Conservation (phyloP, 2,329 filamentous ascomycete genomes). For the Fusarium euwallaceae region DNA sequence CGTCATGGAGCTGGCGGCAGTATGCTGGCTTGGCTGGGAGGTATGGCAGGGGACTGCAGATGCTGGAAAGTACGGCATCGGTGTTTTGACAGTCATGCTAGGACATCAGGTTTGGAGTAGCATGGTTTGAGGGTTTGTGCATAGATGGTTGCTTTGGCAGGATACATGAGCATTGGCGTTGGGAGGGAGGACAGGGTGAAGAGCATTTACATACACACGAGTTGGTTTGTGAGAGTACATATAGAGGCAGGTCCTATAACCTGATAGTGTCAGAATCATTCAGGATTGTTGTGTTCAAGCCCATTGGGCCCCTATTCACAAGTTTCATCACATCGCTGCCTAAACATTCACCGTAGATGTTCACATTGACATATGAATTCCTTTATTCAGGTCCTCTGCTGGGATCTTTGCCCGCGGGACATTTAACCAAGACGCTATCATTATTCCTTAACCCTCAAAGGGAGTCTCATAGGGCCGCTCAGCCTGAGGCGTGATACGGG, state of each 20-base stretch:
- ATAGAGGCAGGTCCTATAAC: background rate
- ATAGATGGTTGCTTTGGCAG: constrained; percentile 7
- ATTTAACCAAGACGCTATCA: background rate
- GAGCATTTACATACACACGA: constrained; percentile 4
- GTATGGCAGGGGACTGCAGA: constrained; percentile 46
- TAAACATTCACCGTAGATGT: background rate
- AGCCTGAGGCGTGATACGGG: constrained; percentile 85
- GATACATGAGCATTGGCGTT: constrained; percentile 30
- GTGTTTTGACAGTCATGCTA: constrained; percentile 49
- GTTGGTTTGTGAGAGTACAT: background rate
- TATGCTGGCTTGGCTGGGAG: constrained; percentile 53
- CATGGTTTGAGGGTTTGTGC: constrained; percentile 22
- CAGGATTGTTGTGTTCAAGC: background rate
- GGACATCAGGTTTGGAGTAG: constrained; percentile 49
- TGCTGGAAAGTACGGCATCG: constrained; percentile 46
- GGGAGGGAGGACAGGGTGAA: constrained; percentile 10
- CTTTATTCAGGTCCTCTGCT: constrained; percentile 13
- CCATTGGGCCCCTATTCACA: background rate
- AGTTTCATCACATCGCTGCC: background rate
- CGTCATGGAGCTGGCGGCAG: constrained; percentile 49
- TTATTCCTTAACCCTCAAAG: constrained; percentile 35
- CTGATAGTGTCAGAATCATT: background rate
- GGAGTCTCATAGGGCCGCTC: constrained; percentile 82
- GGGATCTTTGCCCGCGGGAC: constrained; percentile 19
- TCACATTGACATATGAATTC: background rate